Percentiles rank a stretch among this genome's conserved stretches.
These are phyloP conservation scores for Torulaspora maleeae DNA, from an alignment of 805 yeast genomes.

Conservation along the genomic window DNA sequence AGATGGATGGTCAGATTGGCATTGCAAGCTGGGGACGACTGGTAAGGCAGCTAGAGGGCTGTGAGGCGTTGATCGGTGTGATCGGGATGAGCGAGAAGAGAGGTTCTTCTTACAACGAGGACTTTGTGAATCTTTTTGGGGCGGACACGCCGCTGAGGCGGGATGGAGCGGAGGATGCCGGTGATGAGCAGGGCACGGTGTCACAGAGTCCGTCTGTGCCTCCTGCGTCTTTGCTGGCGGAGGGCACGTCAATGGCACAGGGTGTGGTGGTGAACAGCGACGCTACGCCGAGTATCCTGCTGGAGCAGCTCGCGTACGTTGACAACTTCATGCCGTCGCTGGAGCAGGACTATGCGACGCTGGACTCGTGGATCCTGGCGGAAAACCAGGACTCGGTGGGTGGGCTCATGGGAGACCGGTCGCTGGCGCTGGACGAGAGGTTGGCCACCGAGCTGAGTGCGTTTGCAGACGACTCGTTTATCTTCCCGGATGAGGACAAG, in stretches of 20 bases:
- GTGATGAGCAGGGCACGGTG: slow-evolving; percentile 9
- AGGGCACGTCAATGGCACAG: slow-evolving; percentile 1
- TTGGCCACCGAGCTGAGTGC: slow-evolving; percentile 67
- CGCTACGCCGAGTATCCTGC: slow-evolving; percentile 41
- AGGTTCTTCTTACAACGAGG: slow-evolving; percentile 13
- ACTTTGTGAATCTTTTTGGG: slow-evolving; percentile 24
- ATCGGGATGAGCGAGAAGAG: slow-evolving; percentile 14
- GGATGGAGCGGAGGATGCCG: background rate
- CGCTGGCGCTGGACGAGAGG: slow-evolving; percentile 44
- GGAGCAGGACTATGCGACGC: slow-evolving; percentile 40
- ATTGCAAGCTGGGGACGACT: background rate
- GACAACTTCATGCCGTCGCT: slow-evolving; percentile 65
- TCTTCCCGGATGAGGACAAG: slow-evolving; percentile 79
- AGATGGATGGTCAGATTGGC: background rate
- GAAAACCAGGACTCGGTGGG: slow-evolving; percentile 6
- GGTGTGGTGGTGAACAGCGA: slow-evolving; percentile 5
- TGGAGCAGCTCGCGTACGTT: slow-evolving; percentile 76
- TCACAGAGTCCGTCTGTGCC: slow-evolving; percentile 6
- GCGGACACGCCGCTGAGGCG: slow-evolving; percentile 4
- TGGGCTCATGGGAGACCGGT: background rate
- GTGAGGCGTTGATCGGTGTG: background rate
- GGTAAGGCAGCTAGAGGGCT: background rate
- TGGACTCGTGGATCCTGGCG: slow-evolving; percentile 25
- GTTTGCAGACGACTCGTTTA: slow-evolving; percentile 75
- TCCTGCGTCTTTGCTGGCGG: slow-evolving; percentile 12